phyloP scores from a whole-genome alignment of 352 stramenopile genomes.

The Phytopythium kandeliae region DNA sequence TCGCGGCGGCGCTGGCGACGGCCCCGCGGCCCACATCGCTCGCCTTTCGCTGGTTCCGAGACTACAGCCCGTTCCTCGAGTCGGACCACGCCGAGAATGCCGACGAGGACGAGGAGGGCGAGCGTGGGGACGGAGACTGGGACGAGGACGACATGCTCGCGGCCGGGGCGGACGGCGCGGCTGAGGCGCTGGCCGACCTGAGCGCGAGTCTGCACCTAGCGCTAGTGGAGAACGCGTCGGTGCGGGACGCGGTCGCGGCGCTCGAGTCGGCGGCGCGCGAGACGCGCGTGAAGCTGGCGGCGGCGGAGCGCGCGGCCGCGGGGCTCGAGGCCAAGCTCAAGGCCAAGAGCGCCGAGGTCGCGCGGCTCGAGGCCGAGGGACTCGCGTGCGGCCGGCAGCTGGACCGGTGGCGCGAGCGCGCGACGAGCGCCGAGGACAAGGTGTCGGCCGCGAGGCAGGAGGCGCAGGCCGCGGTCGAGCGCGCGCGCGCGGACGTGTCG shows the following conservation, averaged over 20 bases:
- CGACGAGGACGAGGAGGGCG: slow-evolving; percentile 10
- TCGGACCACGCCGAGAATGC: slow-evolving; percentile 40
- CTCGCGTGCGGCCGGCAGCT: slow-evolving; percentile 28
- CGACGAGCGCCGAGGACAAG: slow-evolving; percentile 28
- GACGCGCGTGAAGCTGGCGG: slow-evolving; percentile 20
- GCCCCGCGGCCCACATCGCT: slow-evolving; percentile 62
- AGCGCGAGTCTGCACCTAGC: too few relatives aligned
- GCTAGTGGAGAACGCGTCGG: too few relatives aligned
- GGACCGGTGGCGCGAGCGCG: slow-evolving; percentile 23
- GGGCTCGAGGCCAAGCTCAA: slow-evolving; percentile 25
- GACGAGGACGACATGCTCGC: slow-evolving; percentile 13
- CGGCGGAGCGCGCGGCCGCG: slow-evolving; percentile 16
- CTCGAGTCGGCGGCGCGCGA: too few relatives aligned
- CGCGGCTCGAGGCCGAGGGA: slow-evolving; percentile 37
- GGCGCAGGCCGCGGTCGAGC: slow-evolving; percentile 37
- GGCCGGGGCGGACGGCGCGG: slow-evolving; percentile 54
- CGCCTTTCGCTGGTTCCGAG: slow-evolving; percentile 77
- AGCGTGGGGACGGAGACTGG: too few relatives aligned
- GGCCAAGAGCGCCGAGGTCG: slow-evolving; percentile 31
- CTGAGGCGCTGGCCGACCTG: slow-evolving; percentile 54
- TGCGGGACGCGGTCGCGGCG: too few relatives aligned
- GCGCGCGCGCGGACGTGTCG: slow-evolving; percentile 35
- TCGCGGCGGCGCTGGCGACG: slow-evolving; percentile 47
- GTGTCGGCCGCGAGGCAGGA: slow-evolving; percentile 29
- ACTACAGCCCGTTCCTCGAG: slow-evolving; percentile 74